A percentile compares a stretch with the other conserved stretches of the same genome.
These are phyloP conservation scores for Triticum turgidum DNA, from an alignment of 176 grass and related monocot genomes.

Conservation along the genomic window DNA sequence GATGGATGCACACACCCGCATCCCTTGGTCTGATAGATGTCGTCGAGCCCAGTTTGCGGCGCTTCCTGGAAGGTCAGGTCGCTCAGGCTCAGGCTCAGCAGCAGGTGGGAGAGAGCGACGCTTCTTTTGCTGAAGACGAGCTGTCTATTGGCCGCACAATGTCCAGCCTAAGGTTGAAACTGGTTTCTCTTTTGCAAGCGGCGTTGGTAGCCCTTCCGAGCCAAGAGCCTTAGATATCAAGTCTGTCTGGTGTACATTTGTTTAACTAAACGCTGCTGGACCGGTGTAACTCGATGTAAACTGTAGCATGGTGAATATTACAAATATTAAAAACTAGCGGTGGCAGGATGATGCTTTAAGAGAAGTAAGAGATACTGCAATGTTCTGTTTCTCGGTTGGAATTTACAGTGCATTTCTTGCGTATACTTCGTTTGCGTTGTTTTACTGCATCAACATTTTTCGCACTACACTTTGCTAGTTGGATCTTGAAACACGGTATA, in stretches of 20 bases:
- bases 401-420: not conserved
- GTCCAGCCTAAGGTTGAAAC: constrained; percentile 46
- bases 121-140: constrained; percentile 9
- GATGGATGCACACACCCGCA: constrained; percentile 85
- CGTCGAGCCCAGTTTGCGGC: constrained; percentile 42
- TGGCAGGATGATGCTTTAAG: not conserved
- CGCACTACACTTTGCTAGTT: not conserved
- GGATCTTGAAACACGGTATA: not conserved
- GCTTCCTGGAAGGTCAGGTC: constrained; percentile 64
- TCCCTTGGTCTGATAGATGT: constrained; percentile 82
- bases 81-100: constrained; percentile 36
- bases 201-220: constrained; percentile 55
- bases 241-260: constrained; percentile 27
- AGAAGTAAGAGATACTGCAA: not conserved
- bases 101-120: constrained; percentile 14
- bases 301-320: constrained; percentile 34
- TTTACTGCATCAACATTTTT: not conserved
- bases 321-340: not conserved
- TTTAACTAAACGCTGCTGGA: not conserved
- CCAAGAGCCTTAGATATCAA: not conserved
- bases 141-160: constrained; percentile 36
- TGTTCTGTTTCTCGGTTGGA: not conserved
- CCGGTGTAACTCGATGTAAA: constrained; percentile 17
- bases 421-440: not conserved
- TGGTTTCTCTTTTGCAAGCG: constrained; percentile 60